phyloP scores from a whole-genome alignment of 2,329 filamentous ascomycete species.

The Chrysoporthe cubensis region DNA sequence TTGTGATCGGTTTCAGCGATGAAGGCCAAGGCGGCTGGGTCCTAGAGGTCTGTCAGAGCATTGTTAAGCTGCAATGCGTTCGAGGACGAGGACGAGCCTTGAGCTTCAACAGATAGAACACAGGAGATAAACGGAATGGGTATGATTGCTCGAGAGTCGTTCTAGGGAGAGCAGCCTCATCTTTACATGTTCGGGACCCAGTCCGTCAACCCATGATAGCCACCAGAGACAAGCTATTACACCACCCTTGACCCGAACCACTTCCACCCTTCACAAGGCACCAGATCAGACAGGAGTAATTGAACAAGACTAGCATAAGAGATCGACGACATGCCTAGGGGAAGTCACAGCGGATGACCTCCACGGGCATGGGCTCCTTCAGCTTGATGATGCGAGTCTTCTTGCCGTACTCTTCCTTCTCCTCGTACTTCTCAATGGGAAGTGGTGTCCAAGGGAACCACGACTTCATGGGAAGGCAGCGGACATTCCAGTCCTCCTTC shows the following conservation, averaged over 20 bases:
- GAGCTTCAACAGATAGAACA: not conserved
- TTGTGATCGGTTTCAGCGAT: not conserved
- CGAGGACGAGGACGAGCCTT: not conserved
- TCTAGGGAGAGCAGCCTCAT: constrained; percentile 11
- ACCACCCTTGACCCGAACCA: not conserved
- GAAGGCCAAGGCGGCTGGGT: not conserved
- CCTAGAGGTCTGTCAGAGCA: not conserved
- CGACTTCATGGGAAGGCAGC: constrained; percentile 26
- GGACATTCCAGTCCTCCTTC: constrained; percentile 17
- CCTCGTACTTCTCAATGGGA: constrained; percentile 17
- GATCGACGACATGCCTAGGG: constrained; percentile 9
- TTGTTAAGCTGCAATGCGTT: not conserved
- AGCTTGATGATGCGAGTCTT: constrained; percentile 18
- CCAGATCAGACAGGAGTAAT: not conserved
- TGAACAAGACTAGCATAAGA: not conserved
- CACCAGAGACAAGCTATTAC: not conserved
- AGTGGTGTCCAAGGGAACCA: constrained; percentile 27
- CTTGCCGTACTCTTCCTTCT: constrained; percentile 20
- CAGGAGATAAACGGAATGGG: not conserved
- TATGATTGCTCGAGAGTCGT: constrained; percentile 4
- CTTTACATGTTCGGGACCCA: not conserved
- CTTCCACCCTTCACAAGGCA: not conserved
- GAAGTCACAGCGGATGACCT: constrained; percentile 28
- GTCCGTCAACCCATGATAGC: not conserved
- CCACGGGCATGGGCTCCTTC: constrained; percentile 21